A percentile compares a stretch with the other conserved stretches of the same genome.
These are phyloP conservation scores for Saturnispora sekii DNA, from an alignment of 805 yeast genomes.

Conservation along the genomic window DNA sequence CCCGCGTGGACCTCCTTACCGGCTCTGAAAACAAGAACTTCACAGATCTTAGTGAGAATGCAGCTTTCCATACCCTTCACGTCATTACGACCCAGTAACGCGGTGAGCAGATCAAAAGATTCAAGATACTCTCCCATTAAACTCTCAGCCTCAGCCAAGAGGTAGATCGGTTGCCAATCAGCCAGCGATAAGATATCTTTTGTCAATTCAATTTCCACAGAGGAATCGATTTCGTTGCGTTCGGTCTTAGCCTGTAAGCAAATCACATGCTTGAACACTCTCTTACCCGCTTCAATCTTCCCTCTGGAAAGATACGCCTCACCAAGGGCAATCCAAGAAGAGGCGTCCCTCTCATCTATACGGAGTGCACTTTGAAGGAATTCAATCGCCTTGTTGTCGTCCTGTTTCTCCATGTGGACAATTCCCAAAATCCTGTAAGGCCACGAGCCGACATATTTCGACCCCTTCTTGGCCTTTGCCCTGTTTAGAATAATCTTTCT, in stretches of 20 bases:
- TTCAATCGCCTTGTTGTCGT: slow-evolving; percentile 72
- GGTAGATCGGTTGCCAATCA: slow-evolving; percentile 55
- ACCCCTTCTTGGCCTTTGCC: slow-evolving; percentile 3
- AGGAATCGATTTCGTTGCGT: background rate
- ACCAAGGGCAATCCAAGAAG: slow-evolving; percentile 95
- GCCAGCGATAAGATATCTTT: slow-evolving; percentile 9
- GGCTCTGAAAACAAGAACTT: slow-evolving; percentile 48
- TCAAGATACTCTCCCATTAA: slow-evolving; percentile 57
- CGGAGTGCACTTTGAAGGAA: slow-evolving; percentile 83
- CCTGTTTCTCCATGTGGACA: slow-evolving; percentile 58
- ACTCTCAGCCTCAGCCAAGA: slow-evolving; percentile 56
- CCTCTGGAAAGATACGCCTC: slow-evolving; percentile 87
- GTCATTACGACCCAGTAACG: slow-evolving; percentile 25
- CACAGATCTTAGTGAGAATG: slow-evolving; percentile 44
- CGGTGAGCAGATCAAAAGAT: slow-evolving; percentile 41
- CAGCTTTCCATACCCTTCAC: slow-evolving; percentile 32
- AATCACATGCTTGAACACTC: slow-evolving; percentile 65
- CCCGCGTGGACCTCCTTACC: slow-evolving; percentile 45
- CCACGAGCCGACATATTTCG: slow-evolving; percentile 46
- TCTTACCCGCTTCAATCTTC: slow-evolving; percentile 73
- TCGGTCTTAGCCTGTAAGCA: slow-evolving; percentile 28
- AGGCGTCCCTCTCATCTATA: slow-evolving; percentile 51
- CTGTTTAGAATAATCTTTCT: slow-evolving; percentile 30
- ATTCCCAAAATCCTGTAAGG: slow-evolving; percentile 85
- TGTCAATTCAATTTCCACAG: slow-evolving; percentile 7